A percentile compares a stretch with the other conserved stretches of the same genome.
Evolutionary conservation across 257 asterid species (phyloP).

Genomic region (Linderniella brevidens): DNA sequence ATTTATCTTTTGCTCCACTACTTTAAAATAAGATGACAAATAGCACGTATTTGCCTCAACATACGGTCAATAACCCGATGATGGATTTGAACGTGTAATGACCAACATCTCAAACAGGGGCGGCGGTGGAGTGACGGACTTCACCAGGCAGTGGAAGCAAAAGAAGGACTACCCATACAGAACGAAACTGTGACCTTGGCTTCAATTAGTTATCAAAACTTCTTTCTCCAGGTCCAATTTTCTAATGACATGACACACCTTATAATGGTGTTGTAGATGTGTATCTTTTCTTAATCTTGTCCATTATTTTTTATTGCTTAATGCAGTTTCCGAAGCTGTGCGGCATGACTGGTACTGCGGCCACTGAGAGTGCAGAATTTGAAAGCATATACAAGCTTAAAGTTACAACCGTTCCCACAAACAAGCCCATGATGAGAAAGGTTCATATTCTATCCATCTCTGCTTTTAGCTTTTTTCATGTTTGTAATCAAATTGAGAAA

Average conservation of each 20-base stretch:
- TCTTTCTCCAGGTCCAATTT: constrained; percentile 81
- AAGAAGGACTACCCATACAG: constrained; percentile 91
- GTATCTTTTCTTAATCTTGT: background rate
- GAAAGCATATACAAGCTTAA: constrained; percentile 97
- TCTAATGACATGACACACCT: too few species aligned
- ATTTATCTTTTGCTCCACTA: background rate
- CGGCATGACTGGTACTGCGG: constrained; percentile 99
- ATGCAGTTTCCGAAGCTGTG: constrained; percentile 94
- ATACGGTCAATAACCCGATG: background rate
- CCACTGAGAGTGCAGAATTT: constrained; percentile 93
- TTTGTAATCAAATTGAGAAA: background rate
- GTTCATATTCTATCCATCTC: constrained; percentile 19
- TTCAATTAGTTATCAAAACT: constrained; percentile 97
- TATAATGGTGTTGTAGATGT: background rate
- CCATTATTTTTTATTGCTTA: constrained; percentile 17
- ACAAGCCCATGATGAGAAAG: constrained; percentile 98
- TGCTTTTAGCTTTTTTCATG: constrained; percentile 7
- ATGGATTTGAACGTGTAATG: constrained; percentile 1
- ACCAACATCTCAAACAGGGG: constrained; percentile 42
- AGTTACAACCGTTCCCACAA: constrained; percentile 95
- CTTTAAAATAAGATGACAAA: background rate
- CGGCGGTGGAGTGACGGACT: constrained; percentile 99
- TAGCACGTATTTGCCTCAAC: too few species aligned
- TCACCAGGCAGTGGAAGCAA: constrained; percentile 99
- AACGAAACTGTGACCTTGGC: constrained; percentile 95